Base-by-base conservation (phyloP, 441 rosid species). In the Jatropha multifida region DNA sequence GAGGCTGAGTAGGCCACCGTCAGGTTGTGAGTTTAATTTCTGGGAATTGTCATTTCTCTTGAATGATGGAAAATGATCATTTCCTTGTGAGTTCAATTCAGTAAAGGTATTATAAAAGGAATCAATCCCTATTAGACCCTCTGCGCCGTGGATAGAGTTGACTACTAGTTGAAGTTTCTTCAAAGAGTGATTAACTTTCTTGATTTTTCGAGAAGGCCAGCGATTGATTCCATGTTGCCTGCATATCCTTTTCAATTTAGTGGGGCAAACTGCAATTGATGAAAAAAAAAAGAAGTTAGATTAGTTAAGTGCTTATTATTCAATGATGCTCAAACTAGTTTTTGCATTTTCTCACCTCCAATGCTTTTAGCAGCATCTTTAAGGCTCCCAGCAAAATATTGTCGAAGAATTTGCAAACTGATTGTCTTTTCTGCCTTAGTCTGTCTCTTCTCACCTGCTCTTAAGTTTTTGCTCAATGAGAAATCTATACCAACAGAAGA, bases 351-450 rank as follows among this genome's bases (percentile, higher is more conserved):
- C 90, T 71, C 86, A 93, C 95, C 96, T 44, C 96, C 96, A 81
- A 93, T 86, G 71, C 88, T 89, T 81, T 91, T 91, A 71, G 98
- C 98, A 61, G 98, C 98, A 83, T 93, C 94, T 73, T 93, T 91
- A 72, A 93, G 97, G 85, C 97, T 93, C 72, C 98, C 97, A 2
- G 97, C 88, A 49, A 91, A 93, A 80, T 93, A 77, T 61, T 90
- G 97, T 63, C 87, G 86, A 60, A 93, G 98, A 76, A 88, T 89
- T 40, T 91, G 84, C 80, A 93, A 81, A 74, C 90, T 91, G 80
- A 93, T 89, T 26, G 85, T 85, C 85, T 88, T 93, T 86, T 91
- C 98, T 56, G 82, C 69, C 87, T 90, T 93, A 69, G 89, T 72
- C 76, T 88, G 84, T 82, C 86, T 85, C 84, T 82, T 91, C 37